phyloP scores from a whole-genome alignment of 2,329 filamentous ascomycete species.

The Colletotrichum coccodes region DNA sequence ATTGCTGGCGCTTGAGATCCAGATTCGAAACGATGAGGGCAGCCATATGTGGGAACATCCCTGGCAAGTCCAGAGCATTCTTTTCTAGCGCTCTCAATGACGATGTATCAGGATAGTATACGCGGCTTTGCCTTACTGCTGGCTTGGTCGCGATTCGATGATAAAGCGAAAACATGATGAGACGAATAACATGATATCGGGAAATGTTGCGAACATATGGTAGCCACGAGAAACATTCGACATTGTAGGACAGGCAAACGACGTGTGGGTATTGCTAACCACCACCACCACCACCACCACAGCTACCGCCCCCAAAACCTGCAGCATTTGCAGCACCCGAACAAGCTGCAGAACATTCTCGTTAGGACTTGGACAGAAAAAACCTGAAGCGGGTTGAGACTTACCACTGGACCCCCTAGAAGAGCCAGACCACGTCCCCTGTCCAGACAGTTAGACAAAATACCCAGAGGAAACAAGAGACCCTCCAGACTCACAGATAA shows the following conservation, averaged over 20 bases:
- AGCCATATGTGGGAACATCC: background rate
- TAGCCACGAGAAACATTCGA: background rate
- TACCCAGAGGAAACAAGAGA: background rate
- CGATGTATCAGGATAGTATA: too few species aligned
- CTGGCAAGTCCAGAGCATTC: background rate
- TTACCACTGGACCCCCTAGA: background rate
- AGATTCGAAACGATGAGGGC: background rate
- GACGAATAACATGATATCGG: rapidly evolving
- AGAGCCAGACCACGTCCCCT: conserved; percentile 14
- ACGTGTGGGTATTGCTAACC: background rate
- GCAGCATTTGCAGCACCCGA: background rate
- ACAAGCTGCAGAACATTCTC: background rate
- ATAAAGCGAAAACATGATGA: too few species aligned
- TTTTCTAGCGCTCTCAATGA: too few species aligned
- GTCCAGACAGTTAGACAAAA: background rate
- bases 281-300: conserved; percentile 7
- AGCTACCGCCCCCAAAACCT: background rate
- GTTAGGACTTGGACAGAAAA: background rate
- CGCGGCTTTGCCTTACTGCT: too few species aligned
- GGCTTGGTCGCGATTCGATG: rapidly evolving
- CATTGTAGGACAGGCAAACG: too few species aligned
- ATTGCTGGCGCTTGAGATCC: background rate
- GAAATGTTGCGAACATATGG: background rate
- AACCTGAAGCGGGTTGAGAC: background rate
- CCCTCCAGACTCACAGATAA: conserved; percentile 3